Base-by-base conservation (phyloP, 768 basidiomycete genomes). In the Arthromyces matolae region DNA sequence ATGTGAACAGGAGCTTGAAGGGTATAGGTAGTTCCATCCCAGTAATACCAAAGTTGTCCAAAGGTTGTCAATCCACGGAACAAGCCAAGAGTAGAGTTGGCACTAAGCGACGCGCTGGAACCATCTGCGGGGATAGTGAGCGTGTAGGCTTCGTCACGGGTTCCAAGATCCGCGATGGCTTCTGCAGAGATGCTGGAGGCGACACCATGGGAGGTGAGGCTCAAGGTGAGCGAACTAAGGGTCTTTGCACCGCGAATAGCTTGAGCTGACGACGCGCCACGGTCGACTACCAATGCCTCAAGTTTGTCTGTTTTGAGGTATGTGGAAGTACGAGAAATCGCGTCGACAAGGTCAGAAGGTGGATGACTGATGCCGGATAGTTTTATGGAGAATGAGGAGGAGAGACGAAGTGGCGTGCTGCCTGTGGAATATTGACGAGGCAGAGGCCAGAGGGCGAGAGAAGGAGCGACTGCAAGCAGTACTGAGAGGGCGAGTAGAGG, bases 51-150 rank as follows among this genome's bases (percentile, higher is more conserved):
- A 22, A 89, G 60, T 58, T 85, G 84, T 18, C 68, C 67, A 61
- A 92, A 90, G 4, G 87, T 90, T 4, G 86, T 83, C 56, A 90
- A 60, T 8, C 88, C 89, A 49, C 88, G 70, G 58, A 83, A 77
- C 40, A 89, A 61, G 0, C 88, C 88, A 41, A 89, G 64, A 0
- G 83, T 79, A 34, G 82, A 80, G 54, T 78, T 83, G 10, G 87
- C 84, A 0, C 56, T 65, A 46, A 92, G 63, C 2, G 64, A 70
- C 13, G 82, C 85, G 19, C 61, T 62, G 0, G 73, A 70, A 8
- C 85, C 86, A 53, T 82, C 72, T 6, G 65, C 62, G 3, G 84
- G 83, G 13, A 89, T 66, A 13, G 58, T 66, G 24, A 89, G 70
- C 1, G 66, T 69, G 65, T 89, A 89, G 2, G 70, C 69, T 64